Evolutionary conservation across 352 stramenopile species (phyloP).

Genomic region (Saprolegnia diclina): DNA sequence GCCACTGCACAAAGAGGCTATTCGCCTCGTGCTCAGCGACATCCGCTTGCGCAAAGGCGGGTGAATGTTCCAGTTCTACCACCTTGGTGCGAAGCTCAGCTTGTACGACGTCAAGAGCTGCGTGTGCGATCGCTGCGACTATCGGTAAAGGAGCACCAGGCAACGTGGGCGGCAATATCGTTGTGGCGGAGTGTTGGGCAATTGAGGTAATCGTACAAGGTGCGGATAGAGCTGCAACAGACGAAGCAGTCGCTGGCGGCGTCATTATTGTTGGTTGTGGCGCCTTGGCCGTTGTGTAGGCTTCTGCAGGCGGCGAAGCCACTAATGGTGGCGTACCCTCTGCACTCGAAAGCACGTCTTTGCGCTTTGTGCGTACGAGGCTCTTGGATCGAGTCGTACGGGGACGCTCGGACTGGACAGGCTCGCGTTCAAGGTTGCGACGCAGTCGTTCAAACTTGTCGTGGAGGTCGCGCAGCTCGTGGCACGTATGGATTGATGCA

Average conservation of each 20-base stretch:
- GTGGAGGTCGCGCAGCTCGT: slow-evolving; percentile 5
- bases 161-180: too few relatives aligned
- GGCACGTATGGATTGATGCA: neutral
- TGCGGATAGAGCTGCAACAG: too few relatives aligned
- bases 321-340: neutral
- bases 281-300: neutral
- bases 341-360: neutral
- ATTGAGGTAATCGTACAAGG: too few relatives aligned
- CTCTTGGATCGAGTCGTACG: neutral
- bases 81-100: neutral
- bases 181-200: too few relatives aligned
- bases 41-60: neutral
- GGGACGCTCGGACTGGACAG: neutral
- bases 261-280: neutral
- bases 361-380: neutral
- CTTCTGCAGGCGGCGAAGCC: too few relatives aligned
- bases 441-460: slow-evolving; percentile 13
- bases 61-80: neutral
- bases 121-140: too few relatives aligned
- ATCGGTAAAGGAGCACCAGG: too few relatives aligned
- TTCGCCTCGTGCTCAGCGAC: neutral
- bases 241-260: too few relatives aligned
- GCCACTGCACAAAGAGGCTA: slow-evolving; percentile 6
- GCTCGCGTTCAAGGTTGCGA: neutral
- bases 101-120: too few relatives aligned